A percentile compares a stretch with the other conserved stretches of the same genome.
These are phyloP conservation scores for Chenopodium quinoa DNA, from an alignment of 148 eudicot species.

Conservation along the genomic window DNA sequence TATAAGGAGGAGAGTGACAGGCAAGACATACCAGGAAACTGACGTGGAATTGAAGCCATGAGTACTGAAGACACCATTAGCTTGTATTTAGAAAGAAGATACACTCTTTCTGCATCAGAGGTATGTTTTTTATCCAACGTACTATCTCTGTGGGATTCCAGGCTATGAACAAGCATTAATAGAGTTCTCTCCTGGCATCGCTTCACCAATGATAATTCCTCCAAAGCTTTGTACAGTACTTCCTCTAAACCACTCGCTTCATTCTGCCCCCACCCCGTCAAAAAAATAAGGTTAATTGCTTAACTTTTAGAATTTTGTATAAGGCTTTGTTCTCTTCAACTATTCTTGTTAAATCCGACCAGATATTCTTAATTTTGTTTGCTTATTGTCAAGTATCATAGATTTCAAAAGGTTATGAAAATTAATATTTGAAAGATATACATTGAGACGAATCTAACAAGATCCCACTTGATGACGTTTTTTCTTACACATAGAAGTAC, in stretches of 20 bases:
- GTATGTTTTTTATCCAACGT: constrained; percentile 30
- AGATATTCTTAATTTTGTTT: too few relatives aligned
- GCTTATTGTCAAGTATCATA: too few relatives aligned
- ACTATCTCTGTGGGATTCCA: constrained; percentile 45
- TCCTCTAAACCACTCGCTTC: constrained; percentile 53
- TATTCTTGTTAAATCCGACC: too few relatives aligned
- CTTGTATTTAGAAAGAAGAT: constrained; percentile 67
- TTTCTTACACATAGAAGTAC: too few relatives aligned
- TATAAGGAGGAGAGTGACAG: background rate
- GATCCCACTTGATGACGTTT: too few relatives aligned
- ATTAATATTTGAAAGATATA: too few relatives aligned
- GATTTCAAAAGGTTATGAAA: too few relatives aligned
- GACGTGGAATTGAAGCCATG: constrained; percentile 77
- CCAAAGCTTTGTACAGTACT: constrained; percentile 66
- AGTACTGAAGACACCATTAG: constrained; percentile 80
- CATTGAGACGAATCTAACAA: too few relatives aligned
- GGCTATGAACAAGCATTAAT: constrained; percentile 50
- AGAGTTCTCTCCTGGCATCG: constrained; percentile 76
- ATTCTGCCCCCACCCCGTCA: constrained; percentile 37
- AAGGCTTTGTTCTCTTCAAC: too few relatives aligned
- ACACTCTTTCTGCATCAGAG: constrained; percentile 36
- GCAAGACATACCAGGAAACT: constrained; percentile 72
- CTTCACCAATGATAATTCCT: constrained; percentile 68
- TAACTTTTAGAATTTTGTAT: background rate
- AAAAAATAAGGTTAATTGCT: background rate